These are phyloP conservation scores for Trichoderma hamatum DNA, from an alignment of 2,329 filamentous ascomycete genomes.

Conservation along the genomic window DNA sequence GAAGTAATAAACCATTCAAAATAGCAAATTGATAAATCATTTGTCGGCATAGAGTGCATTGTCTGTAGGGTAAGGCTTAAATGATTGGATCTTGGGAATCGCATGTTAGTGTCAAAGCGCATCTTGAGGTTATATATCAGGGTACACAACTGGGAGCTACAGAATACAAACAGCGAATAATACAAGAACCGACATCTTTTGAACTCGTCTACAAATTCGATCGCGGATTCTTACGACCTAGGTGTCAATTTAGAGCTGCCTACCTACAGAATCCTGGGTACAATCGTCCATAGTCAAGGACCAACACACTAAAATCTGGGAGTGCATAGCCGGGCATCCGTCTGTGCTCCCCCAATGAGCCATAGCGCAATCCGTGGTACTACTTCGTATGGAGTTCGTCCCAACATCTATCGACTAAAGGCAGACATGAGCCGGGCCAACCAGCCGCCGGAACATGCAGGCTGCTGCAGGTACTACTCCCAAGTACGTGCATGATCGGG, in stretches of 20 bases:
- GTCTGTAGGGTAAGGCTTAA: background rate
- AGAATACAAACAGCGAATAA: background rate
- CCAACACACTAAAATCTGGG: background rate
- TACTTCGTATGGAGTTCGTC: background rate
- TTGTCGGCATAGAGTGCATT: background rate
- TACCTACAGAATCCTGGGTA: background rate
- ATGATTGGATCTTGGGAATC: background rate
- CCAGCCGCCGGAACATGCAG: conserved; percentile 18
- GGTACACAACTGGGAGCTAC: background rate
- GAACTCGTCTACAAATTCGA: background rate
- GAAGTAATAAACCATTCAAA: background rate
- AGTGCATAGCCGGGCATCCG: background rate
- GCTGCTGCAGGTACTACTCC: conserved; percentile 24
- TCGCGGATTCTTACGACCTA: background rate
- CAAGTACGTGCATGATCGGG: conserved; percentile 24
- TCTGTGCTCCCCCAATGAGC: conserved; percentile 6
- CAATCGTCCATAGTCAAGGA: background rate
- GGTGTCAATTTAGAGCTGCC: background rate
- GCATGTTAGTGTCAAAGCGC: background rate
- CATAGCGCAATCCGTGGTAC: background rate
- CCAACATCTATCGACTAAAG: background rate
- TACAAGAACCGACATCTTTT: background rate
- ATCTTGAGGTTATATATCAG: background rate
- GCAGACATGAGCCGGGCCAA: conserved; percentile 7
- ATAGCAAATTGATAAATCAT: background rate